phyloP scores from a whole-genome alignment of 2,329 filamentous ascomycete species.

The Aureobasidium uvarum region DNA sequence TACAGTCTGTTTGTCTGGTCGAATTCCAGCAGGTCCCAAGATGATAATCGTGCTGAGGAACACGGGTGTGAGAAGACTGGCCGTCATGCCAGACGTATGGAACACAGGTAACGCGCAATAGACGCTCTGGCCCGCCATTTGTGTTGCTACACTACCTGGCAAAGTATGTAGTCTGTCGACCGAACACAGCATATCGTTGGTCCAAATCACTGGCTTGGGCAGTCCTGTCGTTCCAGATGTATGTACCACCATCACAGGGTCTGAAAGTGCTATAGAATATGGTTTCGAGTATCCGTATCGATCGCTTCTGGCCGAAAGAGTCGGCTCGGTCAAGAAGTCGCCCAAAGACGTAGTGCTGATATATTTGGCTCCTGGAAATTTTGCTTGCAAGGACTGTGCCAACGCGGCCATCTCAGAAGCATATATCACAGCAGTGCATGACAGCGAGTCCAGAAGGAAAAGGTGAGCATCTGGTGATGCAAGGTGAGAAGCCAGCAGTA shows the following conservation, averaged over 20 bases:
- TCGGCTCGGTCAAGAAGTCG: neutral
- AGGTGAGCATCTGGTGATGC: constrained; percentile 18
- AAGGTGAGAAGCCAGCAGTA: constrained; percentile 22
- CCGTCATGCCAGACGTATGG: constrained; percentile 16
- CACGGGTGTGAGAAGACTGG: constrained; percentile 3
- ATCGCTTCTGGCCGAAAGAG: neutral
- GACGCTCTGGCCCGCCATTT: constrained; percentile 6
- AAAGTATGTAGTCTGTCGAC: constrained; percentile 16
- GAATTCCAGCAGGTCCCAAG: constrained; percentile 5
- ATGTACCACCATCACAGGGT: constrained; percentile 25
- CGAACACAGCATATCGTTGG: constrained; percentile 16
- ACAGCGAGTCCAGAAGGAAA: neutral
- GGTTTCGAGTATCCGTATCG: constrained; percentile 11
- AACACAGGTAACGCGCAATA: constrained; percentile 20
- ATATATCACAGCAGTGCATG: constrained; percentile 14
- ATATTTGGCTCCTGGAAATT: neutral
- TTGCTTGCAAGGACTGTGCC: neutral
- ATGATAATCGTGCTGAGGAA: constrained; percentile 20
- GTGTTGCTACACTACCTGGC: constrained; percentile 6
- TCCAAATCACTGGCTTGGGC: constrained; percentile 26
- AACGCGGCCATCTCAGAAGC: neutral
- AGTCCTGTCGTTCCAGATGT: constrained; percentile 25
- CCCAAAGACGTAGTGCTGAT: neutral
- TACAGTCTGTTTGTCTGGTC: constrained; percentile 12
- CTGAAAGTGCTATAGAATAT: constrained; percentile 1